A percentile compares a stretch with the other conserved stretches of the same genome.
These are phyloP conservation scores for Flaveria trinervia DNA, from an alignment of 129 eudicot species.

Conservation along the genomic window DNA sequence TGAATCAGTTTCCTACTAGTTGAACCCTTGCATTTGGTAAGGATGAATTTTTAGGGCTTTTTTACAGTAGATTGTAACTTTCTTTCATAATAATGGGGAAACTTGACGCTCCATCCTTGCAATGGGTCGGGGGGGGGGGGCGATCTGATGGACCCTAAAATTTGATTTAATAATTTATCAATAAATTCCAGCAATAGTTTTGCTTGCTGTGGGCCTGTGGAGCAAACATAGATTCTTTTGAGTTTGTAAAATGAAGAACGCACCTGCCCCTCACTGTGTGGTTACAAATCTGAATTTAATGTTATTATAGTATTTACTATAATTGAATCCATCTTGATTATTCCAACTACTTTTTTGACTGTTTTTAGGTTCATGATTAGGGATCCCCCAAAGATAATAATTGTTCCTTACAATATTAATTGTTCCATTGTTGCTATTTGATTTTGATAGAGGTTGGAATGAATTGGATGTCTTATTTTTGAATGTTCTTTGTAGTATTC, in stretches of 20 bases:
- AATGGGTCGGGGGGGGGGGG: no score
- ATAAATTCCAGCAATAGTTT: not conserved
- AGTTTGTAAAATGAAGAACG: constrained; percentile 6
- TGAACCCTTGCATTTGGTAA: not conserved
- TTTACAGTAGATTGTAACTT: not conserved
- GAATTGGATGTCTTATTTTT: constrained; percentile 18
- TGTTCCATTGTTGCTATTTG: constrained; percentile 1
- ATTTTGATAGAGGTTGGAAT: not conserved
- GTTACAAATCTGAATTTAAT: constrained; percentile 4
- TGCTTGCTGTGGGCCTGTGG: not conserved
- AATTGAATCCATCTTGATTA: constrained; percentile 16
- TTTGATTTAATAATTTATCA: no score
- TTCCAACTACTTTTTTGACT: constrained; percentile 7
- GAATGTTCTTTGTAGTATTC: not conserved
- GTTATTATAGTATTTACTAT: not conserved
- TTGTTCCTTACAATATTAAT: not conserved
- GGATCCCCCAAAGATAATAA: constrained; percentile 17
- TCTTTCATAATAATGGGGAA: no score
- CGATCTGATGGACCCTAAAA: no score
- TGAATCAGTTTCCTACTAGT: not conserved
- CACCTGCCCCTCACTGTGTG: not conserved
- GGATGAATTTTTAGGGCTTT: not conserved
- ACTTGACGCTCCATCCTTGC: no score
- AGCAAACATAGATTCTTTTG: constrained; percentile 19
- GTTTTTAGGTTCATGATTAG: constrained; percentile 23